These are phyloP conservation scores for Pulchroboletus neoregius DNA, from an alignment of 1,284 basidiomycete genomes.

Conservation along the genomic window DNA sequence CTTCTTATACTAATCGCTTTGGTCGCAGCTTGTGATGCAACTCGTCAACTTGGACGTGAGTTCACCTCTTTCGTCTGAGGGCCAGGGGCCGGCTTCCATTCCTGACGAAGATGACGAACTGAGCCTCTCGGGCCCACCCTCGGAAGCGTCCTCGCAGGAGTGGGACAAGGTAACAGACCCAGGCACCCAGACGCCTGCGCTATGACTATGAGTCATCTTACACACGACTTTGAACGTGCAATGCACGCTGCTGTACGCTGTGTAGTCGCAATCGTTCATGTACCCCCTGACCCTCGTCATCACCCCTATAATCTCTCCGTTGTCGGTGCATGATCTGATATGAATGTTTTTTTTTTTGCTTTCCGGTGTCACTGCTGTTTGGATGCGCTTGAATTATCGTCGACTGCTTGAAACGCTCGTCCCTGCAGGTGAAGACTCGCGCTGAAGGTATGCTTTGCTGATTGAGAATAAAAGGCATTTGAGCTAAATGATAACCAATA, in stretches of 20 bases:
- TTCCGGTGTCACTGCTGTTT: conserved; percentile 30
- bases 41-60: conserved; percentile 87
- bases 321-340: conserved; percentile 59
- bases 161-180: conserved; percentile 81
- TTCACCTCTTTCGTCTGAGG: conserved; percentile 46
- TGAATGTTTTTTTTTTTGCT: conserved; percentile 39
- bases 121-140: conserved; percentile 67
- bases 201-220: conserved; percentile 32
- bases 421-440: conserved; percentile 54
- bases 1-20: conserved; percentile 1
- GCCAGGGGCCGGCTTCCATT: conserved; percentile 30
- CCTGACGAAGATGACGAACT: conserved; percentile 46
- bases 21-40: conserved; percentile 73
- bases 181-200: conserved; percentile 49
- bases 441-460: conserved; percentile 66
- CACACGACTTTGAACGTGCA: conserved; percentile 31
- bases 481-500: conserved; percentile 36
- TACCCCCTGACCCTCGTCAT: conserved; percentile 20
- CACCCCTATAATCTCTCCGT: conserved; percentile 18
- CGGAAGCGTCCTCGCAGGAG: conserved; percentile 79
- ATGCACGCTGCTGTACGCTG: conserved; percentile 31
- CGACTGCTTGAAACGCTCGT: conserved; percentile 13
- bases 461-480: conserved; percentile 22
- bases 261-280: conserved; percentile 31
- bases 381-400: conserved; percentile 18